These are phyloP conservation scores for Rhododendron kiyosumense DNA, from an alignment of 148 eudicot genomes.

Conservation along the genomic window DNA sequence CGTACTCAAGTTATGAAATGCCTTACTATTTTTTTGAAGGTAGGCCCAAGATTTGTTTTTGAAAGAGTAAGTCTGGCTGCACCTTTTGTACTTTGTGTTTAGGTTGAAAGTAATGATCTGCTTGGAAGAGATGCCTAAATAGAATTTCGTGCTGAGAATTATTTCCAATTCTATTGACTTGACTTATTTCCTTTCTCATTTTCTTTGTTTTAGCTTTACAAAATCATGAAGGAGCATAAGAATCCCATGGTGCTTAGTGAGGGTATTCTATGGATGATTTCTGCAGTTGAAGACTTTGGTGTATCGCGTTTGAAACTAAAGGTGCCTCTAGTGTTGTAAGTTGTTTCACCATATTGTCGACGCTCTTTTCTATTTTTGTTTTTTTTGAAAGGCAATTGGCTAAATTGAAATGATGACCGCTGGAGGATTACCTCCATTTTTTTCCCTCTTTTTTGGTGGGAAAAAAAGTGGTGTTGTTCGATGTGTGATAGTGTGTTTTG, in stretches of 20 bases:
- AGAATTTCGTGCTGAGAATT: too few relatives aligned
- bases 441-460: too few relatives aligned
- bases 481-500: neutral
- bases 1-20: constrained; percentile 91
- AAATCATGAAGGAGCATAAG: constrained; percentile 40
- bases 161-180: too few relatives aligned
- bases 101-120: neutral
- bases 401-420: neutral
- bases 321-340: constrained; percentile 29
- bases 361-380: too few relatives aligned
- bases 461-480: neutral
- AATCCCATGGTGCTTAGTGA: constrained; percentile 98
- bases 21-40: constrained; percentile 79
- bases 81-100: neutral
- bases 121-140: too few relatives aligned
- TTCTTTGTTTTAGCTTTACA: too few relatives aligned
- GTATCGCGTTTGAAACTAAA: constrained; percentile 74
- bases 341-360: too few relatives aligned
- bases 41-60: constrained; percentile 87
- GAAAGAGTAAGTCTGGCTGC: constrained; percentile 60
- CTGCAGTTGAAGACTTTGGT: constrained; percentile 95
- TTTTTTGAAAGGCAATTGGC: neutral
- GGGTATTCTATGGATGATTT: constrained; percentile 90
- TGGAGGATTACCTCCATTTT: neutral
- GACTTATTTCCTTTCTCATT: too few relatives aligned